A percentile compares a stretch with the other conserved stretches of the same genome.
Conservation (phyloP, 2,329 filamentous ascomycete species). For the Hortaea werneckii region DNA sequence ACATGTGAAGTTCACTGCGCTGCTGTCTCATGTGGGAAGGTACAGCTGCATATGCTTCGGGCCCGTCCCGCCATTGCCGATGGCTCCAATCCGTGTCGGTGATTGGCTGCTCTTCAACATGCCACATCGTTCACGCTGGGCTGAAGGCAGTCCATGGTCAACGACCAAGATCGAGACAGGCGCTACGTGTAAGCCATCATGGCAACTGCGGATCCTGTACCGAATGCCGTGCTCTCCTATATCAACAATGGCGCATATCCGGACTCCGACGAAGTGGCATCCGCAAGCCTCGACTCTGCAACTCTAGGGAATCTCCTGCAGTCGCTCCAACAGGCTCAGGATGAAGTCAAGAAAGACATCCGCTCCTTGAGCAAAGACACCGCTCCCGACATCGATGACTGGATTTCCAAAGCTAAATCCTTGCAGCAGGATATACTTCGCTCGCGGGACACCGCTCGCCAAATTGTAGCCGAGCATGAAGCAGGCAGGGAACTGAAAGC, state of each 20-base stretch:
- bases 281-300: neutral
- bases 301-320: constrained; percentile 41
- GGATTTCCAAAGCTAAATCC: constrained; percentile 75
- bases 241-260: constrained; percentile 47
- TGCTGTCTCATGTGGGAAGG: too few relatives aligned
- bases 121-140: too few relatives aligned
- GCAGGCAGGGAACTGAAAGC: constrained; percentile 53
- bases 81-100: too few relatives aligned
- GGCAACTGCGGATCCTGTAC: constrained; percentile 27
- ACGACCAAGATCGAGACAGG: too few relatives aligned
- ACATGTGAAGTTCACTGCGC: too few relatives aligned
- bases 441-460: constrained; percentile 66
- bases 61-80: too few relatives aligned
- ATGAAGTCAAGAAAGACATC: constrained; percentile 57
- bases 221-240: constrained; percentile 55
- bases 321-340: constrained; percentile 41
- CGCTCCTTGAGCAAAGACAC: constrained; percentile 65
- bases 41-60: too few relatives aligned
- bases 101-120: too few relatives aligned
- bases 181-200: neutral
- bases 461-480: constrained; percentile 71
- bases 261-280: constrained; percentile 40
- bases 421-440: constrained; percentile 77
- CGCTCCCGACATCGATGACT: constrained; percentile 69
- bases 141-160: too few relatives aligned